Base-by-base conservation (phyloP, 768 basidiomycete species). In the Pisolithus marmoratus region DNA sequence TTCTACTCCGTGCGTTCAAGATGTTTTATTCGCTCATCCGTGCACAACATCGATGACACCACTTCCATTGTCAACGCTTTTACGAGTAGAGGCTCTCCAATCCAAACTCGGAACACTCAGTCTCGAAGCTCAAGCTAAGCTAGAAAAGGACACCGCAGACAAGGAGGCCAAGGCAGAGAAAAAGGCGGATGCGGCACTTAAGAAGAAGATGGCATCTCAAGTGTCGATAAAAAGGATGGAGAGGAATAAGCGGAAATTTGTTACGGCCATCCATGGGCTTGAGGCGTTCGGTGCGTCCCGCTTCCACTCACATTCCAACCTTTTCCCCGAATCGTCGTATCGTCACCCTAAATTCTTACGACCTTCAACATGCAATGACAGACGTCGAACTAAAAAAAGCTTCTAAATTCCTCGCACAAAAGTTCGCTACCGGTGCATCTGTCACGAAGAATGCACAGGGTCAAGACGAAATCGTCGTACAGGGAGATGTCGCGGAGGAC, bases 311-410 rank as follows among this genome's bases (percentile, higher is more conserved):
- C 26, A 47, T 27, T 5, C 26, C 4, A 23, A 8, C 3, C n/a
- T n/a, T n/a, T n/a, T n/a, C n/a, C n/a, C n/a, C n/a, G n/a, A n/a
- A n/a, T n/a, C n/a, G 9, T n/a, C 7, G 11, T 19, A n/a, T 1
- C 5, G 2, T 29, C 29, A 2, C 8, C 29, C 24, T 47, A 12
- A 29, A 50, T 12, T 23, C 23, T 20, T 41, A 20, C 3, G 12
- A 23, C 29, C 20, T 8, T 4, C 29, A 5, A 7, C 12, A 45
- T 45, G 20, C 43, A 24, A 45, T 14, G 9, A 27, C 14, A 81
- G 80, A 74, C 54, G 76, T 98, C 61, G 96, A 98, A 65, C 74
- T 98, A 51, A 99, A 98, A 73, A 97, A 96, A 63, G 94, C 90
- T 1, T 82, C 94, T 31, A 99, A 98, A 71, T 81, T 91, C 62